These are phyloP conservation scores for Trichoderma citrinoviride DNA, from an alignment of 2,329 filamentous ascomycete species.

Conservation along the genomic window DNA sequence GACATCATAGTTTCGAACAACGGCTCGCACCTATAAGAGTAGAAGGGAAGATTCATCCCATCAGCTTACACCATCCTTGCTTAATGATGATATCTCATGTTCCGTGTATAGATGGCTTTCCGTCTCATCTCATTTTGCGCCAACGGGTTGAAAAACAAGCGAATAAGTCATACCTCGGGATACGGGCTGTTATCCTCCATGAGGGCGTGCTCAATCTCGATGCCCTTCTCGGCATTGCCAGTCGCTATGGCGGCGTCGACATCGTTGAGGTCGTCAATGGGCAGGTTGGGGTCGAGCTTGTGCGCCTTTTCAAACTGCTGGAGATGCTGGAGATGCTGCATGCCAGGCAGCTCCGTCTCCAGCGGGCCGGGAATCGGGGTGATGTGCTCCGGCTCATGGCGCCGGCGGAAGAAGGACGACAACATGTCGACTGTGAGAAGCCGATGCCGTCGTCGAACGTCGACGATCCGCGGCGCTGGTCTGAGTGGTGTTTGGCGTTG, in stretches of 20 bases:
- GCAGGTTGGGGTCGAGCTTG: conserved; percentile 63
- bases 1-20: conserved; percentile 63
- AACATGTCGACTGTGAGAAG: conserved; percentile 30
- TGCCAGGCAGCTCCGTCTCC: conserved; percentile 41
- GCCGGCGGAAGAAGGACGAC: conserved; percentile 44
- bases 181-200: conserved; percentile 66
- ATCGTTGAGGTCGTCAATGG: conserved; percentile 60
- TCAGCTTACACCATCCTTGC: background rate
- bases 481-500: background rate
- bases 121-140: background rate
- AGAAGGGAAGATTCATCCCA: background rate
- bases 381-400: conserved; percentile 46
- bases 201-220: conserved; percentile 56
- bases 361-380: conserved; percentile 42
- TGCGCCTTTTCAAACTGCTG: conserved; percentile 59
- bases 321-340: conserved; percentile 47
- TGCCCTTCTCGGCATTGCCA: conserved; percentile 54
- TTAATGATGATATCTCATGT: background rate
- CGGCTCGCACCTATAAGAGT: conserved; percentile 54
- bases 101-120: background rate
- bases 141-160: background rate
- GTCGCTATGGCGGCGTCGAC: conserved; percentile 57
- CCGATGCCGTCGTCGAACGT: background rate
- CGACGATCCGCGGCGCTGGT: too few relatives aligned
- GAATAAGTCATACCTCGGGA: conserved; percentile 50